These are phyloP conservation scores for Fusarium neocosmosporiellum DNA, from an alignment of 2,329 filamentous ascomycete species.

Conservation along the genomic window DNA sequence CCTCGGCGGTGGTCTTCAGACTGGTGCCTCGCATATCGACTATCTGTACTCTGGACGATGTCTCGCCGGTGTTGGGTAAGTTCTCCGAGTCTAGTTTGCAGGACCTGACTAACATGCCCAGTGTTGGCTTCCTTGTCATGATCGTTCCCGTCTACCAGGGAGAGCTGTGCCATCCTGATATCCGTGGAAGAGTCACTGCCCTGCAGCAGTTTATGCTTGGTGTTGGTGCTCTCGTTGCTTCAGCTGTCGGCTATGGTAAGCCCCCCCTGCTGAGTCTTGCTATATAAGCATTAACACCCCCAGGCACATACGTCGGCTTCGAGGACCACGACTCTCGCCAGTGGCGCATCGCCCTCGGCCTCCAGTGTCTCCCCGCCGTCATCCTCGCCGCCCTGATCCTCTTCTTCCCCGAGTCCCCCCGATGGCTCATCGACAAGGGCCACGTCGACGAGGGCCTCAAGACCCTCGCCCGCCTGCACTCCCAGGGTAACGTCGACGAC, in stretches of 20 bases:
- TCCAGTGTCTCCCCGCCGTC: constrained; percentile 77
- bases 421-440: constrained; percentile 82
- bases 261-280: not conserved
- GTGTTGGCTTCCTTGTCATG: constrained; percentile 56
- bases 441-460: constrained; percentile 71
- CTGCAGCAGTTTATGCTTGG: constrained; percentile 88
- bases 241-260: constrained; percentile 78
- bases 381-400: constrained; percentile 73
- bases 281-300: not conserved
- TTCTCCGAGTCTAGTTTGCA: not conserved
- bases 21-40: constrained; percentile 66
- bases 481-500: constrained; percentile 73
- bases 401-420: constrained; percentile 76
- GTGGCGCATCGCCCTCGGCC: constrained; percentile 63
- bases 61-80: constrained; percentile 71
- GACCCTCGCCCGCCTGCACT: constrained; percentile 76
- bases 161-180: constrained; percentile 81
- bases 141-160: constrained; percentile 76
- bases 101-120: not conserved
- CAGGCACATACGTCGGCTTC: constrained; percentile 47
- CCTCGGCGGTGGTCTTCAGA: constrained; percentile 79
- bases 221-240: constrained; percentile 76
- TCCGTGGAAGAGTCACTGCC: constrained; percentile 79
- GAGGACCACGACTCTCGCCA: constrained; percentile 43
- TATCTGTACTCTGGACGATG: constrained; percentile 78